A percentile compares a stretch with the other conserved stretches of the same genome.
Evolutionary conservation across 805 yeast genomes (phyloP).

Genomic region (Lipomyces mesembrius): DNA sequence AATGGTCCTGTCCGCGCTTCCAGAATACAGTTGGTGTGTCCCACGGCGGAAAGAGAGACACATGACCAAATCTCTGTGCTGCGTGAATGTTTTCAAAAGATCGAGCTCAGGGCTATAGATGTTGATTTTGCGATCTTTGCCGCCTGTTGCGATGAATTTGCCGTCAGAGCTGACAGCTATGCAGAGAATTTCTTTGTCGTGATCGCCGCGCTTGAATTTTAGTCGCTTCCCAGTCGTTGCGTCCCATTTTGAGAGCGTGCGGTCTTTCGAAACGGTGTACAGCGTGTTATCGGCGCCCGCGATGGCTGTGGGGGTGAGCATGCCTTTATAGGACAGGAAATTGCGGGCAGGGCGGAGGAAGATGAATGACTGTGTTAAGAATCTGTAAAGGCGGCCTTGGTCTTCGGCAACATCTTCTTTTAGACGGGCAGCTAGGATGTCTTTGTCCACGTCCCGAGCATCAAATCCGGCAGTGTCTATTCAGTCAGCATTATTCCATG

Average conservation of each 20-base stretch:
- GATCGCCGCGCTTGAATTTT: constrained; percentile 63
- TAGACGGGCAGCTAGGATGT: constrained; percentile 77
- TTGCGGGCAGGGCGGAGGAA: constrained; percentile 24
- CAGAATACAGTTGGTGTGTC: constrained; percentile 84
- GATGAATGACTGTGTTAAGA: constrained; percentile 13
- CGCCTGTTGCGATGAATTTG: constrained; percentile 87
- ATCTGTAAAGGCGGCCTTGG: constrained; percentile 80
- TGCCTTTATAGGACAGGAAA: constrained; percentile 19
- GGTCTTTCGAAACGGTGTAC: constrained; percentile 82
- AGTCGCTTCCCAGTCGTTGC: constrained; percentile 66
- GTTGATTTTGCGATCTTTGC: constrained; percentile 75
- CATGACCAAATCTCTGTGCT: constrained; percentile 71
- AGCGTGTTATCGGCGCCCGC: constrained; percentile 51
- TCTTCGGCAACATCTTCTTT: constrained; percentile 88
- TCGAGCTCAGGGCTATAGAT: constrained; percentile 84
- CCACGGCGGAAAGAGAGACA: constrained; percentile 77
- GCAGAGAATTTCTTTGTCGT: constrained; percentile 72
- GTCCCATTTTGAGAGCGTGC: constrained; percentile 81
- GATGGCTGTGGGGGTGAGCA: constrained; percentile 26
- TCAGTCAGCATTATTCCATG: constrained; percentile 19
- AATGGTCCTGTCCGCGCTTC: constrained; percentile 89
- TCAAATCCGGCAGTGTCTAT: constrained; percentile 62
- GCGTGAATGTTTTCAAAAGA: constrained; percentile 75
- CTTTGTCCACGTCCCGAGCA: constrained; percentile 89
- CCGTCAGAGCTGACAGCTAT: constrained; percentile 90